Conservation (phyloP, 2,329 filamentous ascomycete genomes). For the Botrytis cinerea region DNA sequence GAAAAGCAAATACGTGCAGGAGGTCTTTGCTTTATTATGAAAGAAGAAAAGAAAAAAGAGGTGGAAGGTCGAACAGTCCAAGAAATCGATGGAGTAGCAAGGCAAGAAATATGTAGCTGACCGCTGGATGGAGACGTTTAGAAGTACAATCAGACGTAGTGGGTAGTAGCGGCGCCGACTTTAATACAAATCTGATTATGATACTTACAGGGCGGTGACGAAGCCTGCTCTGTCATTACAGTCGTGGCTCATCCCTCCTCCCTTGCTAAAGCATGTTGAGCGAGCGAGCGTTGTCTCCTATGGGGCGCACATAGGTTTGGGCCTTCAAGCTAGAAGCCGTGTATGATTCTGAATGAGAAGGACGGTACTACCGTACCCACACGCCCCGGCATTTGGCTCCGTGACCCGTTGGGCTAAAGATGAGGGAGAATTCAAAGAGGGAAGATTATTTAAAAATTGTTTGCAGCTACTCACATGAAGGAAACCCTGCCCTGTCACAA, state of each 20-base stretch:
- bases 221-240: constrained; percentile 20
- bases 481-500: constrained; percentile 22
- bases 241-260: constrained; percentile 26
- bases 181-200: constrained; percentile 20
- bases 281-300: constrained; percentile 24
- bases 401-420: constrained; percentile 30
- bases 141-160: constrained; percentile 10
- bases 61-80: neutral
- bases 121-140: constrained; percentile 22
- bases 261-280: constrained; percentile 23
- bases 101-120: constrained; percentile 25
- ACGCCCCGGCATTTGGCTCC: constrained; percentile 33
- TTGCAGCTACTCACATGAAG: constrained; percentile 29
- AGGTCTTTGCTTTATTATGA: constrained; percentile 13
- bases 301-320: constrained; percentile 24
- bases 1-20: constrained; percentile 21
- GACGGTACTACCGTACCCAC: constrained; percentile 29
- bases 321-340: constrained; percentile 25
- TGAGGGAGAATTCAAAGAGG: constrained; percentile 9
- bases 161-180: constrained; percentile 18
- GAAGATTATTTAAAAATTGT: constrained; percentile 24
- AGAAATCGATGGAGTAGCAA: constrained; percentile 12
- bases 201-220: constrained; percentile 19
- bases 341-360: constrained; percentile 28
- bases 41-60: constrained; percentile 20